phyloP scores from a whole-genome alignment of 129 eudicot species.

The Flaveria bidentis region DNA sequence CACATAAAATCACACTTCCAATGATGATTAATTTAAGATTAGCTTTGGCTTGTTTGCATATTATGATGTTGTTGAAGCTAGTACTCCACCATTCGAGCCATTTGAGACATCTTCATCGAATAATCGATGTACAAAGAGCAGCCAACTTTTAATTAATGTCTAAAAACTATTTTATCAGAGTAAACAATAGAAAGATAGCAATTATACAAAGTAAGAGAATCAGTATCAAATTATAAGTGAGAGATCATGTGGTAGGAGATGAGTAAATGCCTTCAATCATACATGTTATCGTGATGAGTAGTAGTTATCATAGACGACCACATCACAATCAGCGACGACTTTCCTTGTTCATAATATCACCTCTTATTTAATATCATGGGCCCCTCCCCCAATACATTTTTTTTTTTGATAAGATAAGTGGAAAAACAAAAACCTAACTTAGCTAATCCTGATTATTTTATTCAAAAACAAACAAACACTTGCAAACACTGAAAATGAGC shows the following conservation, averaged over 20 bases:
- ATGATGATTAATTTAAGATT: no score
- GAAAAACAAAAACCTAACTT: not conserved
- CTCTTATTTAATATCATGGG: not conserved
- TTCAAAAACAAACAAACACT: not conserved
- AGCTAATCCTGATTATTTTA: not conserved
- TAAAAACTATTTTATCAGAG: not conserved
- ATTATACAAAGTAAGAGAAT: no score
- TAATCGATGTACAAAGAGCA: no score
- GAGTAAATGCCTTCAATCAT: not conserved
- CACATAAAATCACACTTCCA: no score
- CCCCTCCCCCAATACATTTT: not conserved
- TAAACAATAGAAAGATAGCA: not conserved
- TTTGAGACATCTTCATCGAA: no score
- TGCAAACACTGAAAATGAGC: not conserved
- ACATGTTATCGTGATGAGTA: not conserved
- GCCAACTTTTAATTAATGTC: no score
- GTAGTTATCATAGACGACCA: not conserved
- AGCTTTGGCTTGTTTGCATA: no score
- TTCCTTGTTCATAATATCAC: not conserved
- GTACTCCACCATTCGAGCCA: no score
- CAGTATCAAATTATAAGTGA: not conserved
- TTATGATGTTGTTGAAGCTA: no score
- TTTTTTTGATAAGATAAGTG: not conserved
- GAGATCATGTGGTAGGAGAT: slow-evolving; percentile 1
- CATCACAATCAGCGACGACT: not conserved